Conservation (phyloP, 2,329 filamentous ascomycete genomes). For the Phaeosphaeria sp. region DNA sequence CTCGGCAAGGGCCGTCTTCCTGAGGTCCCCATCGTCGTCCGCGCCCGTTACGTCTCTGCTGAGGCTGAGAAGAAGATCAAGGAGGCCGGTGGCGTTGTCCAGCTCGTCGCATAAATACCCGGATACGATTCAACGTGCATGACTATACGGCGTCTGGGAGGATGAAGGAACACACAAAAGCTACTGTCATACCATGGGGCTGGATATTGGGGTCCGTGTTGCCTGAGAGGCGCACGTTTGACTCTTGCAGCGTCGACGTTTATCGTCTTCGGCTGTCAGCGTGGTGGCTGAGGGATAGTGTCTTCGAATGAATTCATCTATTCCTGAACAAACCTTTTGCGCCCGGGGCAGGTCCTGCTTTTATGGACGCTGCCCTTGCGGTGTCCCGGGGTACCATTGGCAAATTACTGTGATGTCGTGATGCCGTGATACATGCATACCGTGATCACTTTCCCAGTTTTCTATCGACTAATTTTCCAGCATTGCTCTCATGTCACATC, state of each 20-base stretch:
- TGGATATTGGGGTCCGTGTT: slow-evolving; percentile 38
- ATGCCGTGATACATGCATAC: slow-evolving; percentile 1
- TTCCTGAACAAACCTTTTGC: slow-evolving; percentile 60
- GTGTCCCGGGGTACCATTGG: not conserved
- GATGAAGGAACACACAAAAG: slow-evolving; percentile 28
- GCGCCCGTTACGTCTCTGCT: slow-evolving; percentile 92
- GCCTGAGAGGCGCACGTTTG: slow-evolving; percentile 26
- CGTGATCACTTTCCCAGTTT: no score
- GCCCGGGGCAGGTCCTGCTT: slow-evolving; percentile 3
- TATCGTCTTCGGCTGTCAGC: slow-evolving; percentile 41
- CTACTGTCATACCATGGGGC: slow-evolving; percentile 16
- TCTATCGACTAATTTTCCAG: no score
- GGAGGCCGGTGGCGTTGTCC: slow-evolving; percentile 92
- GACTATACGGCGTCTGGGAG: slow-evolving; percentile 36
- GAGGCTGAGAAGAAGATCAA: slow-evolving; percentile 99
- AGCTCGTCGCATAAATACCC: slow-evolving; percentile 82
- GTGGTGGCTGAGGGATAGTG: slow-evolving; percentile 61
- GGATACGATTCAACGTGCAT: slow-evolving; percentile 22
- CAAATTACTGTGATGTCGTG: slow-evolving; percentile 6
- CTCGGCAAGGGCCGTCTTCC: slow-evolving; percentile 98
- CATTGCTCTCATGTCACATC: not conserved
- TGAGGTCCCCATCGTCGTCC: slow-evolving; percentile 90
- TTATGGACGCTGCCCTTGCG: slow-evolving; percentile 1
- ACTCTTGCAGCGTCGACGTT: slow-evolving; percentile 37
- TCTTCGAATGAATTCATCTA: slow-evolving; percentile 53